Base-by-base conservation (phyloP, 805 yeast species). In the Pichia nanzhaoensis region DNA sequence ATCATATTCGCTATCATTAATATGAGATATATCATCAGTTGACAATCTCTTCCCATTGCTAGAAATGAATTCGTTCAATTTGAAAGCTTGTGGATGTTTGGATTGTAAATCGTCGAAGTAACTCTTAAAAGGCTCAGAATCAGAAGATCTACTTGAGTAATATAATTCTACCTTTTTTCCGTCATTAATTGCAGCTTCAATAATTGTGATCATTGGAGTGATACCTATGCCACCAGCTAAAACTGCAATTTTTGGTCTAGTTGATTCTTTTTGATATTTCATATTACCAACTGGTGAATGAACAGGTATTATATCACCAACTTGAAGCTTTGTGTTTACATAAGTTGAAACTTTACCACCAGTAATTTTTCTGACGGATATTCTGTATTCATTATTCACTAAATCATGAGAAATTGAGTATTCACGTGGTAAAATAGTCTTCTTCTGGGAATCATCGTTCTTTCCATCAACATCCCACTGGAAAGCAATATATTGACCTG, bases 201-300 rank as follows among this genome's bases (percentile, higher is more conserved):
- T 56, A 56, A 80, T 72, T 6, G 85, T 67, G 30, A 82, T 53
- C 28, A 78, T 46, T 30, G 89, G 88, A 5, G 88, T 82, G 41
- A 78, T 75, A 50, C 87, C 88, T 45, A 79, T 77, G 43, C 88
- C 89, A 39, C 80, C 84, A 18, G 77, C 69, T 44, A 79, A 62
- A 24, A 80, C 58, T 1, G 72, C 66, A 18, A 68, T 56, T 21
- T 69, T 67, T 34, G 57, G 45, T 18, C 57, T 59, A 4, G 46
- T 42, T 21, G 55, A 31, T 14, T 61, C 51, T 16, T 19, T 14
- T 27, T 67, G 64, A 47, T 65, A 67, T 3, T 61, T 56, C 48
- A 80, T 69, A 39, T 70, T 70, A 32, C 88, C 89, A 20, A 70
- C 66, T 31, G 89, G 89, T 4, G 84, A 77, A 43, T 78, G 67